Conservation (phyloP, 2,329 filamentous ascomycete species). For the Fusarium siculi region DNA sequence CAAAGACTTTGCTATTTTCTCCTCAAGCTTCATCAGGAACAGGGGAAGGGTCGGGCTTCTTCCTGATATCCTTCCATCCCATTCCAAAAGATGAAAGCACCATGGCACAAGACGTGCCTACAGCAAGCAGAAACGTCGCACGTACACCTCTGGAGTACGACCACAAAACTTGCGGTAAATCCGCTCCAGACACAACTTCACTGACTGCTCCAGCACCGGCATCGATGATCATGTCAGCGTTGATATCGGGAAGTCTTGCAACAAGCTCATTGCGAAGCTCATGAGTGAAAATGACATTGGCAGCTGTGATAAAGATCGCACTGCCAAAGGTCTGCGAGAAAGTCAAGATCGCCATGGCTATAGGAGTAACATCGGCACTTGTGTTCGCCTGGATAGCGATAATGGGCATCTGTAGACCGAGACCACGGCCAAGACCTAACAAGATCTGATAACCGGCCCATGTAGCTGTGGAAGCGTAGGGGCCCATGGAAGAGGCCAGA, state of each 20-base stretch:
- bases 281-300: slow-evolving; percentile 46
- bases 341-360: slow-evolving; percentile 44
- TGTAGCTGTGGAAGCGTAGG: slow-evolving; percentile 47
- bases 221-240: slow-evolving; percentile 48
- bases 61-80: slow-evolving; percentile 59
- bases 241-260: slow-evolving; percentile 44
- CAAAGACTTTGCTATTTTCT: too few relatives aligned
- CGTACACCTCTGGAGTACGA: slow-evolving; percentile 54
- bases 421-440: slow-evolving; percentile 57
- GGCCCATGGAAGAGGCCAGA: slow-evolving; percentile 54
- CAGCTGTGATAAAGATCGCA: slow-evolving; percentile 57
- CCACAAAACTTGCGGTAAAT: slow-evolving; percentile 50
- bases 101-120: slow-evolving; percentile 44
- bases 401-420: slow-evolving; percentile 55
- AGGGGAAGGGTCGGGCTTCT: slow-evolving; percentile 39
- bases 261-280: slow-evolving; percentile 48
- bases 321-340: slow-evolving; percentile 51
- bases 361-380: slow-evolving; percentile 36
- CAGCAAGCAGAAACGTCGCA: slow-evolving; percentile 45
- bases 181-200: slow-evolving; percentile 42
- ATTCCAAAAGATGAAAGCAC: slow-evolving; percentile 55
- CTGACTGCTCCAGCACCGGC: slow-evolving; percentile 57
- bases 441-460: slow-evolving; percentile 58
- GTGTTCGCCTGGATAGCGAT: slow-evolving; percentile 46
- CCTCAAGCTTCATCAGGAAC: slow-evolving; percentile 30